Conservation (phyloP, 352 stramenopile genomes). For the Pythium insidiosum region DNA sequence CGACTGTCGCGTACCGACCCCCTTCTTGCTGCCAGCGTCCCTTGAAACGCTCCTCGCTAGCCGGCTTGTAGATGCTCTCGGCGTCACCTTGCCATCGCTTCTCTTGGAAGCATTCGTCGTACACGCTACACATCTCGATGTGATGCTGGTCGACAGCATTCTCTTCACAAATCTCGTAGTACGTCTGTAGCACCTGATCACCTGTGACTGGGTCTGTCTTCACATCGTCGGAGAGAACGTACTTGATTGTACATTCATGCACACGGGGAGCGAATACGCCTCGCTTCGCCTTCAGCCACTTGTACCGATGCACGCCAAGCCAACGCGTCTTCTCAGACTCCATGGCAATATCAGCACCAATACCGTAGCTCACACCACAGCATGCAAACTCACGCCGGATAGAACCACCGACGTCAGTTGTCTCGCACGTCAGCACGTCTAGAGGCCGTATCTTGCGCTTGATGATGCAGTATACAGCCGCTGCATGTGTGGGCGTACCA, state of each 20-base stretch:
- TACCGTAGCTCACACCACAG: constrained; percentile 67
- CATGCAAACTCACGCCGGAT: constrained; percentile 60
- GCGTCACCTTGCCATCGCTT: constrained; percentile 64
- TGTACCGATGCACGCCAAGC: constrained; percentile 65
- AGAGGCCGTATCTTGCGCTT: constrained; percentile 76
- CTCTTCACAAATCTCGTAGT: constrained; percentile 62
- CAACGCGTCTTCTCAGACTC: constrained; percentile 67
- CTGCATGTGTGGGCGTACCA: constrained; percentile 50
- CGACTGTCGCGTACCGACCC: constrained; percentile 41
- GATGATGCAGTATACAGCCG: constrained; percentile 71
- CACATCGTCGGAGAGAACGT: constrained; percentile 54
- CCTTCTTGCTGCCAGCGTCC: constrained; percentile 43
- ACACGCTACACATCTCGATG: constrained; percentile 70
- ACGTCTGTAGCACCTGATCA: constrained; percentile 54
- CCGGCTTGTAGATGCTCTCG: constrained; percentile 45
- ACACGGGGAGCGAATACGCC: constrained; percentile 36
- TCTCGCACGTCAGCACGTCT: constrained; percentile 56
- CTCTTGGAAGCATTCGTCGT: constrained; percentile 37
- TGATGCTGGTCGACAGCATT: constrained; percentile 54
- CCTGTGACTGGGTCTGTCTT: constrained; percentile 30
- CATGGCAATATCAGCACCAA: constrained; percentile 63
- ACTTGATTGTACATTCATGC: constrained; percentile 58
- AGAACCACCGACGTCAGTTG: constrained; percentile 30
- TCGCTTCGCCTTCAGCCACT: constrained; percentile 67
- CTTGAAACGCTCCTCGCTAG: constrained; percentile 48